Evolutionary conservation across 164 flowering plant species (phyloP).

Genomic region (Liquidambar formosana): DNA sequence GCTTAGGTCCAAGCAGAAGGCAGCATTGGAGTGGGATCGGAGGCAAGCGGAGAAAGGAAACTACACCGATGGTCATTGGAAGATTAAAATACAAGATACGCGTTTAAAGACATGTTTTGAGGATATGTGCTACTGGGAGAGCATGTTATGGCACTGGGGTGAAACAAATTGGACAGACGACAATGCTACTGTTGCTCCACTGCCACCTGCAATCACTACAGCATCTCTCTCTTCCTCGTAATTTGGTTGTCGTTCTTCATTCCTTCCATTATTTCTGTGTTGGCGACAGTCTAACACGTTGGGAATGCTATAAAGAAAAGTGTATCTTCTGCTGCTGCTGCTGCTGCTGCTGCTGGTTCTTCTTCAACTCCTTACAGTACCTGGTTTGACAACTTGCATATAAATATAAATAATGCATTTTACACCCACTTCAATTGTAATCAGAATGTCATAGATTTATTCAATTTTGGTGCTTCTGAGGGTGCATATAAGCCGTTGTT

Average conservation of each 20-base stretch:
- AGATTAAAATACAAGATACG: slow-evolving; percentile 61
- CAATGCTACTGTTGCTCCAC: slow-evolving; percentile 25
- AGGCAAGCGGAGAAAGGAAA: slow-evolving; percentile 86
- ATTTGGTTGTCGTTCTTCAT: not conserved
- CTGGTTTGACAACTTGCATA: no score
- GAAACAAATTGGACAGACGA: slow-evolving; percentile 81
- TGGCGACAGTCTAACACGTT: no score
- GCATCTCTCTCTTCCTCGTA: slow-evolving; percentile 29
- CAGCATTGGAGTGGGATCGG: slow-evolving; percentile 85
- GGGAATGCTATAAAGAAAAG: no score
- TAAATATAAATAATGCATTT: no score
- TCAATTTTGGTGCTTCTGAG: no score
- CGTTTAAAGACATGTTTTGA: slow-evolving; percentile 53
- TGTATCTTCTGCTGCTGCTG: no score
- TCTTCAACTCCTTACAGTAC: no score
- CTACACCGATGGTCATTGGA: slow-evolving; percentile 86
- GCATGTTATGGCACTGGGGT: slow-evolving; percentile 82
- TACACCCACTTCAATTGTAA: no score
- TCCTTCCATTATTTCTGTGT: no score
- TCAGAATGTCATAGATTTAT: no score
- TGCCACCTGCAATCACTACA: slow-evolving; percentile 26
- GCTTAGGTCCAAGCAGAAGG: slow-evolving; percentile 84
- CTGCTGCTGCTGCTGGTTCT: no score
- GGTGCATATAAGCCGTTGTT: no score
- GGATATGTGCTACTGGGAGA: slow-evolving; percentile 67